Evolutionary conservation across 371 early-diverging fungal genomes (phyloP).

Genomic region (Mortierella sp.): DNA sequence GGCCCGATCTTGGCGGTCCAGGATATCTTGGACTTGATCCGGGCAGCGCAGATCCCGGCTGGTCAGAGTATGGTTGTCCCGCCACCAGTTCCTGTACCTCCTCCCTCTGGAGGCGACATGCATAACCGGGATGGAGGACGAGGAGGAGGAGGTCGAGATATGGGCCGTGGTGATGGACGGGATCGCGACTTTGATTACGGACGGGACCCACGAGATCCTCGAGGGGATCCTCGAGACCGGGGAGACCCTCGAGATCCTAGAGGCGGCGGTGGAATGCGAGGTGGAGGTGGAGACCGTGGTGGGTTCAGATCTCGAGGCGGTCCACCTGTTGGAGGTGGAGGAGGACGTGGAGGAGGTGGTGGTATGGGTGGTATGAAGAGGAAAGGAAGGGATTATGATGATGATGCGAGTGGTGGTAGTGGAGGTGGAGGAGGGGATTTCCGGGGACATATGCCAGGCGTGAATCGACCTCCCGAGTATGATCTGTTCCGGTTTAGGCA

Average conservation of each 20-base stretch:
- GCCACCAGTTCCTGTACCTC: slow-evolving; percentile 26
- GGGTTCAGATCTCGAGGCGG: slow-evolving; percentile 57
- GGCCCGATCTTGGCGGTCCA: slow-evolving; percentile 64
- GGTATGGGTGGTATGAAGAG: slow-evolving; percentile 63
- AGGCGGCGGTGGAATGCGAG: slow-evolving; percentile 14
- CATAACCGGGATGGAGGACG: slow-evolving; percentile 28
- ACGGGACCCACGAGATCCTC: slow-evolving; percentile 18
- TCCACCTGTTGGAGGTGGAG: too few relatives aligned
- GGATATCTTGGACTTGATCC: slow-evolving; percentile 68
- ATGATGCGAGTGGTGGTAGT: slow-evolving; percentile 56
- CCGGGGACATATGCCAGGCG: slow-evolving; percentile 51
- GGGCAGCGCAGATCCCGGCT: slow-evolving; percentile 59
- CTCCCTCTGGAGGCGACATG: slow-evolving; percentile 22
- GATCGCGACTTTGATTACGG: slow-evolving; percentile 14
- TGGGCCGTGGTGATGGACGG: slow-evolving; percentile 15
- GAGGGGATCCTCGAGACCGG: slow-evolving; percentile 25
- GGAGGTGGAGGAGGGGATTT: slow-evolving; percentile 41
- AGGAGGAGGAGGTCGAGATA: slow-evolving; percentile 45
- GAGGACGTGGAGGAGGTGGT: slow-evolving; percentile 29
- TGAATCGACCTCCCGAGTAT: slow-evolving; percentile 73
- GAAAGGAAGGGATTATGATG: slow-evolving; percentile 66
- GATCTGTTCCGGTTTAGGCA: slow-evolving; percentile 73
- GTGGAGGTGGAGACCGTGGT: slow-evolving; percentile 45
- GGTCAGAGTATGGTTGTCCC: slow-evolving; percentile 43
- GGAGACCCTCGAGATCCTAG: slow-evolving; percentile 29